Base-by-base conservation (phyloP, 306 rosid species). In the Sechiopsis laciniata region DNA sequence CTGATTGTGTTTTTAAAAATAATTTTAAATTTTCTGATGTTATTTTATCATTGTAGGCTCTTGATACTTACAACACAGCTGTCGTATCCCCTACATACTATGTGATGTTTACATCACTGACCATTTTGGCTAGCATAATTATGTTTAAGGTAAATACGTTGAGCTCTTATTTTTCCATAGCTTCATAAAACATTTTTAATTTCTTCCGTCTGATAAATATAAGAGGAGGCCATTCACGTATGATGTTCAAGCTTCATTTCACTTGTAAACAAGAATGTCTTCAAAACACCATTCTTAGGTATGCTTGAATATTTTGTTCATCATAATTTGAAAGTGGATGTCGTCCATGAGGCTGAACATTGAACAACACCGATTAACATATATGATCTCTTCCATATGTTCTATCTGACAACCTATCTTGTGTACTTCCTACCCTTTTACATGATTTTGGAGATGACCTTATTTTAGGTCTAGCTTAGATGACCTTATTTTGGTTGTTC, bases 121-220 rank as follows among this genome's bases (percentile, higher is more conserved):
- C 74, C 74, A 71, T 71, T 53, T 71, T 71, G 61, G 74, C 74
- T 29, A 71, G 74, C 74, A 29, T 71, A 50, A 71, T 71, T 50
- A 71, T 71, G 74, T 71, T 71, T 26, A 71, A 71, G 74, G 74
- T 71, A 53, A 71, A 22, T 22, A 66, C 60, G 1, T 24, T 68
- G 26, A 21, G 48, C 61, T 26, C 21, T 51, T 50, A 15, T 52
- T 71, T 53, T 24, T 0, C 60, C 22, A 24, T 14, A 8, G 48
- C 48, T 71, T 53, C 58, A 70, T 29, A 8, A 70, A 15, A 13
- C 48, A 22, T 51, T 22, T 15, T 66, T 20, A 19, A 42, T 20
- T 66, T 40, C 54, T 45, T 11, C n/a, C 0, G 72, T 19, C 55
- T 20, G 72, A 45, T 66, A 20, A 66, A 42, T 42, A 37, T 64